phyloP scores from a whole-genome alignment of 768 basidiomycete species.

The Tylopilus plumbeoviolaceoides region DNA sequence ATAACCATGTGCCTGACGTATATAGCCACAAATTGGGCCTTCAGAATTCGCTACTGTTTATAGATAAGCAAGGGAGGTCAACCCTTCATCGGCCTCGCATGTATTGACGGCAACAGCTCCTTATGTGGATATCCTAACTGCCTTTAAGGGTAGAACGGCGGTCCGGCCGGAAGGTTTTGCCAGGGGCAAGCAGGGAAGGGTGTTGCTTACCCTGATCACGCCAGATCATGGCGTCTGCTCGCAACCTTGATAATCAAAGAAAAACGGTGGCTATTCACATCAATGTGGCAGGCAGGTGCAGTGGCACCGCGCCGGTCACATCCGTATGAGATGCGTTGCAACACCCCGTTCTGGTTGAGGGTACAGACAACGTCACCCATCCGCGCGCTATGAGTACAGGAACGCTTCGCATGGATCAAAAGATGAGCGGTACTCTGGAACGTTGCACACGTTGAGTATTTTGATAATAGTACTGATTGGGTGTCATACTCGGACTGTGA shows the following conservation, averaged over 20 bases:
- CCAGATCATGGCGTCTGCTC: slow-evolving; percentile 13
- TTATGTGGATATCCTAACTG: background rate
- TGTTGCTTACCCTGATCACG: slow-evolving; percentile 20
- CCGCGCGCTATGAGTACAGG: slow-evolving; percentile 13
- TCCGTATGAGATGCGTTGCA: slow-evolving; percentile 16
- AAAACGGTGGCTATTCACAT: slow-evolving; percentile 8
- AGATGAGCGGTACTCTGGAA: slow-evolving; percentile 12
- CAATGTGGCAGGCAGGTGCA: slow-evolving; percentile 20
- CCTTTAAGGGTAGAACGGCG: slow-evolving; percentile 3
- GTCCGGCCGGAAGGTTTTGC: slow-evolving; percentile 12
- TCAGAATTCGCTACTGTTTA: background rate
- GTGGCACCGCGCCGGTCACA: slow-evolving; percentile 14
- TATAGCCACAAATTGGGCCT: slow-evolving; percentile 8
- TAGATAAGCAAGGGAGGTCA: slow-evolving; percentile 10
- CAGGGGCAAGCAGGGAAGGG: slow-evolving; percentile 17
- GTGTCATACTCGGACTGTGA: slow-evolving; percentile 14
- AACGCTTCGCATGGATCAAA: slow-evolving; percentile 27
- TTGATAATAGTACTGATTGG: slow-evolving; percentile 20
- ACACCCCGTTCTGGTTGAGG: slow-evolving; percentile 14
- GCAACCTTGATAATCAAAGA: slow-evolving; percentile 17
- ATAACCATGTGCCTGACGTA: slow-evolving; percentile 14
- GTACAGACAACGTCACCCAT: slow-evolving; percentile 21
- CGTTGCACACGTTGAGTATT: slow-evolving; percentile 22
- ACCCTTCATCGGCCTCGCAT: slow-evolving; percentile 7
- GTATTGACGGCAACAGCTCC: slow-evolving; percentile 12